These are phyloP conservation scores for Saccharomycopsis guyanensis DNA, from an alignment of 805 yeast species.

Conservation along the genomic window DNA sequence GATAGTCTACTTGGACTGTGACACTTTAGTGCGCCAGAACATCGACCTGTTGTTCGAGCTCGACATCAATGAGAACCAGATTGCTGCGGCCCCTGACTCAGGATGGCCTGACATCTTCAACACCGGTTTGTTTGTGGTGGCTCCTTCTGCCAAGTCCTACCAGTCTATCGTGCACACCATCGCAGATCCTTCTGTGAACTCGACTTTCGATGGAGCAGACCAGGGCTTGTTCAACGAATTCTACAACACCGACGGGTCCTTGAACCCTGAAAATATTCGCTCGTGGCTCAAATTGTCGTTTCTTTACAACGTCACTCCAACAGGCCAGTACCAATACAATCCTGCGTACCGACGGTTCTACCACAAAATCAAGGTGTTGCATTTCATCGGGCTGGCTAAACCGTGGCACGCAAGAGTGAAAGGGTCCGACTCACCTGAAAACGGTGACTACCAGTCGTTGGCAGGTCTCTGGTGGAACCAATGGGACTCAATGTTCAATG, in stretches of 20 bases:
- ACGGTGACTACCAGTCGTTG: constrained; percentile 3
- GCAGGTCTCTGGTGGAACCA: constrained; percentile 5
- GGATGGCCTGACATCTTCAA: constrained; percentile 92
- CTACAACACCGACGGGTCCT: constrained; percentile 32
- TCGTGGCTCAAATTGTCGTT: constrained; percentile 73
- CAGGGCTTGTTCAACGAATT: constrained; percentile 81
- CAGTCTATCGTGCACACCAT: constrained; percentile 25
- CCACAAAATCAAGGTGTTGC: constrained; percentile 40
- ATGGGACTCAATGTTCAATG: background rate
- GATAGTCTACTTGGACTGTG: constrained; percentile 58
- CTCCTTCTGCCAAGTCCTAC: constrained; percentile 43
- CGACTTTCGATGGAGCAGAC: constrained; percentile 78
- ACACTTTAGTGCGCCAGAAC: constrained; percentile 33
- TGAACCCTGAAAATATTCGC: constrained; percentile 17
- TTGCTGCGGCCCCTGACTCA: constrained; percentile 62
- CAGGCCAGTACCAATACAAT: constrained; percentile 52
- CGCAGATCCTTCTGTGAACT: background rate
- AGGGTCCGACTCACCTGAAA: background rate
- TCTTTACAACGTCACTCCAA: constrained; percentile 70
- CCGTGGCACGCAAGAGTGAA: constrained; percentile 38
- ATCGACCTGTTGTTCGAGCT: constrained; percentile 12
- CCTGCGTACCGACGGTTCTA: constrained; percentile 58
- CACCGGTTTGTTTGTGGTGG: constrained; percentile 61
- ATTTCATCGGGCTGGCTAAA: constrained; percentile 57
- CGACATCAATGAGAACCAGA: constrained; percentile 2